A percentile compares a stretch with the other conserved stretches of the same genome.
Evolutionary conservation across 148 eudicot species (phyloP).

Genomic region (Cornus kousa): DNA sequence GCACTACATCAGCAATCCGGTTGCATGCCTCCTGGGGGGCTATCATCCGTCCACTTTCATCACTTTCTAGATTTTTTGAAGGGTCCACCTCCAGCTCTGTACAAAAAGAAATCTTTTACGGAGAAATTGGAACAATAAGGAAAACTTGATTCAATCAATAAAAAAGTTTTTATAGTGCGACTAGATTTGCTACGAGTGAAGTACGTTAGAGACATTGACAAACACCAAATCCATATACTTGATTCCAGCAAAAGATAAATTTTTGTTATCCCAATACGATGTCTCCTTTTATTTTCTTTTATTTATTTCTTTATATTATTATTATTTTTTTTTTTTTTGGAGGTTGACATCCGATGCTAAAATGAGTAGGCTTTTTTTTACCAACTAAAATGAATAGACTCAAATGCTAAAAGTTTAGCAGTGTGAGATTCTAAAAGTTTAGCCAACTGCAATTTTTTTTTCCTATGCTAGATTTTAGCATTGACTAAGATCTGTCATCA

Average conservation of each 20-base stretch:
- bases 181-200: background rate
- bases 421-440: too few relatives aligned
- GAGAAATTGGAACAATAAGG: background rate
- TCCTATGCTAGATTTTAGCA: too few relatives aligned
- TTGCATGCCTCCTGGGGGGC: slow-evolving; percentile 72
- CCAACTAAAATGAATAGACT: too few relatives aligned
- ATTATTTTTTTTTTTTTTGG: too few relatives aligned
- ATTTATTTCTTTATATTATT: too few relatives aligned
- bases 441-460: too few relatives aligned
- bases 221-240: background rate
- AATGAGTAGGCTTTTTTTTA: too few relatives aligned
- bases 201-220: background rate
- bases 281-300: background rate
- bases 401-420: too few relatives aligned
- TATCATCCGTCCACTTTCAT: slow-evolving; percentile 44
- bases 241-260: background rate
- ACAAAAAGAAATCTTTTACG: background rate
- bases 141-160: slow-evolving; percentile 1
- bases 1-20: slow-evolving; percentile 60
- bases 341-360: too few relatives aligned
- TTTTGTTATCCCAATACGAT: background rate
- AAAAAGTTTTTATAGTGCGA: background rate
- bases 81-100: slow-evolving; percentile 54
- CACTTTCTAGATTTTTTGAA: slow-evolving; percentile 37
- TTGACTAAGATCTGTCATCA: too few relatives aligned